These are phyloP conservation scores for Lizonia empirigonia DNA, from an alignment of 2,329 filamentous ascomycete species.

Conservation along the genomic window DNA sequence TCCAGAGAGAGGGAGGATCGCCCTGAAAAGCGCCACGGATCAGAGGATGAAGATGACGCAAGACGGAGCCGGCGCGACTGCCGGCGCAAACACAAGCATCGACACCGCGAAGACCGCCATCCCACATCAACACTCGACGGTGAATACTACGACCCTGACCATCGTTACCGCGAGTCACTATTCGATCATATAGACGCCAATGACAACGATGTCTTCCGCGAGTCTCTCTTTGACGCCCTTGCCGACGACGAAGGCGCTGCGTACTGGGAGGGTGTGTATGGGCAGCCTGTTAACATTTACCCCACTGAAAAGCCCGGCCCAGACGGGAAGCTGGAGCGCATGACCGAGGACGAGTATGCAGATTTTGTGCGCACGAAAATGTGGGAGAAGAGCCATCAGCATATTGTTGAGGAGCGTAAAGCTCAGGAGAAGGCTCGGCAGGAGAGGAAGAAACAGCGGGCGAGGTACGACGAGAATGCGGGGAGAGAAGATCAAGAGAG, in stretches of 20 bases:
- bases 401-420: slow-evolving; percentile 78
- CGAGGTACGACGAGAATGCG: slow-evolving; percentile 50
- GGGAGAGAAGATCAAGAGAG: slow-evolving; percentile 51
- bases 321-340: slow-evolving; percentile 71
- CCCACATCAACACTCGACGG: slow-evolving; percentile 36
- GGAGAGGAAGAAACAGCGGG: slow-evolving; percentile 51
- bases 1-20: slow-evolving; percentile 9
- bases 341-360: slow-evolving; percentile 93
- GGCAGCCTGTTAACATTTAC: slow-evolving; percentile 89
- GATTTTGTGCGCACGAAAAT: slow-evolving; percentile 83
- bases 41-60: slow-evolving; percentile 16
- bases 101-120: slow-evolving; percentile 26
- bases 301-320: slow-evolving; percentile 60
- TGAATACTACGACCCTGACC: slow-evolving; percentile 40
- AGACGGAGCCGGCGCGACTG: slow-evolving; percentile 18
- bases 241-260: slow-evolving; percentile 94
- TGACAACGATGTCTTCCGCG: slow-evolving; percentile 76
- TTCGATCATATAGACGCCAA: slow-evolving; percentile 35
- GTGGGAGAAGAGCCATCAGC: slow-evolving; percentile 94
- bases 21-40: slow-evolving; percentile 21
- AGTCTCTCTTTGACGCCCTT: slow-evolving; percentile 95
- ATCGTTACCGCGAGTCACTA: slow-evolving; percentile 42
- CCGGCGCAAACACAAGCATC: slow-evolving; percentile 28
- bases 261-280: slow-evolving; percentile 97
- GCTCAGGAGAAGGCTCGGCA: slow-evolving; percentile 55